These are phyloP conservation scores for Colletotrichum sp. DNA, from an alignment of 2,329 filamentous ascomycete genomes.

Conservation along the genomic window DNA sequence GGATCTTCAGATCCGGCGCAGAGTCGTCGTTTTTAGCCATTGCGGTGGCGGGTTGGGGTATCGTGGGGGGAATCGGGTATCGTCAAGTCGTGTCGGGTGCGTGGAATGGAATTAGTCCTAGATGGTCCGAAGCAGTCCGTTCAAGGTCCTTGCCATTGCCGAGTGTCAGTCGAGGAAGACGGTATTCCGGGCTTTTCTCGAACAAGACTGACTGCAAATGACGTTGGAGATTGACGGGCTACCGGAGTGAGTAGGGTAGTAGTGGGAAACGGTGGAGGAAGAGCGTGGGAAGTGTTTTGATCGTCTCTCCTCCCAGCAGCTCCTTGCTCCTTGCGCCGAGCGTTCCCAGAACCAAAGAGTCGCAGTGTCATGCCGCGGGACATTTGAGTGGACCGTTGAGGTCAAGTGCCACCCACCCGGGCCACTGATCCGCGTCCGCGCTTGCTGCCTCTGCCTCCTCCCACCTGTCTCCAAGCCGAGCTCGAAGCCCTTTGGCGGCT, in stretches of 20 bases:
- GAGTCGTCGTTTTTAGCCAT: constrained; percentile 45
- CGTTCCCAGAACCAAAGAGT: neutral
- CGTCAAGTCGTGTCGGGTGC: neutral
- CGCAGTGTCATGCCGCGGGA: constrained; percentile 11
- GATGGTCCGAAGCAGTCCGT: neutral
- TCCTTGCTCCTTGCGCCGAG: neutral
- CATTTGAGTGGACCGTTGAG: constrained; percentile 11
- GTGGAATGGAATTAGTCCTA: neutral
- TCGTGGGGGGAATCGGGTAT: neutral
- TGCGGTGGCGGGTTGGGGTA: neutral
- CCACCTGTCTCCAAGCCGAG: neutral
- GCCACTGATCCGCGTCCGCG: neutral
- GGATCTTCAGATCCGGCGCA: constrained; percentile 78
- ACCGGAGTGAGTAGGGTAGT: neutral
- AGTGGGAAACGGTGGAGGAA: neutral
- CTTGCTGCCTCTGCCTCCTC: neutral
- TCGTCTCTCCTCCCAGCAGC: neutral
- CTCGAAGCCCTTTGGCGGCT: neutral
- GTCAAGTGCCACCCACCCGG: constrained; percentile 4
- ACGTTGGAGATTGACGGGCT: constrained; percentile 6
- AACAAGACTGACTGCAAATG: neutral
- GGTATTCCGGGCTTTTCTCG: neutral
- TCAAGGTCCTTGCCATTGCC: constrained; percentile 17
- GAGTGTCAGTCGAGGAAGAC: neutral
- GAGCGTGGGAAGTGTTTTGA: neutral